Conservation (phyloP, 805 yeast genomes). For the Metschnikowia cerradonensis region DNA sequence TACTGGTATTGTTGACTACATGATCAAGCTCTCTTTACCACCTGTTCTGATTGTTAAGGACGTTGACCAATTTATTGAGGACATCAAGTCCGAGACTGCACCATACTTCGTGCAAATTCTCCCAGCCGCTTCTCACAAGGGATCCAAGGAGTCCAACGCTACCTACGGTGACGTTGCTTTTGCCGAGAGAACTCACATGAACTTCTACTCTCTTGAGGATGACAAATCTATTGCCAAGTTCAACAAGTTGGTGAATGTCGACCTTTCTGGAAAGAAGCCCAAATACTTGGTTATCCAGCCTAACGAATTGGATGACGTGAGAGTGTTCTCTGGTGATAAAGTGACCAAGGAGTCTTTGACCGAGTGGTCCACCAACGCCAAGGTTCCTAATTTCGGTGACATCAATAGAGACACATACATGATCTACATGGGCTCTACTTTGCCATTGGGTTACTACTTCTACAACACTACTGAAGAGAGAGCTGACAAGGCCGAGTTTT, state of each 20-base stretch:
- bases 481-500: slow-evolving; percentile 46
- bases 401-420: slow-evolving; percentile 75
- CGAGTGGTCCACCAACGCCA: slow-evolving; percentile 54
- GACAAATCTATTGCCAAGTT: slow-evolving; percentile 40
- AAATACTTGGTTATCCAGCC: slow-evolving; percentile 48
- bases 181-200: slow-evolving; percentile 55
- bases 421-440: slow-evolving; percentile 62
- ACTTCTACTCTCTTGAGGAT: slow-evolving; percentile 52
- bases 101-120: slow-evolving; percentile 55
- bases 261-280: slow-evolving; percentile 28
- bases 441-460: slow-evolving; percentile 88
- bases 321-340: slow-evolving; percentile 41
- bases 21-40: slow-evolving; percentile 81
- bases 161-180: slow-evolving; percentile 65
- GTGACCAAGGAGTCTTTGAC: slow-evolving; percentile 29
- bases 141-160: slow-evolving; percentile 33
- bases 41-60: slow-evolving; percentile 46
- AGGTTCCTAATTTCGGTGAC: slow-evolving; percentile 84
- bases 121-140: slow-evolving; percentile 26
- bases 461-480: slow-evolving; percentile 68
- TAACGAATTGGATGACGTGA: slow-evolving; percentile 38
- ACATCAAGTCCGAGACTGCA: slow-evolving; percentile 45
- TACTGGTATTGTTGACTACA: slow-evolving; percentile 68
- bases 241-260: slow-evolving; percentile 27
- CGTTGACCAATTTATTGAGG: slow-evolving; percentile 47